Evolutionary conservation across 345 rosid genomes (phyloP), one percentile per base, ranked within the genome.

Genomic region (Populus simonii): DNA sequence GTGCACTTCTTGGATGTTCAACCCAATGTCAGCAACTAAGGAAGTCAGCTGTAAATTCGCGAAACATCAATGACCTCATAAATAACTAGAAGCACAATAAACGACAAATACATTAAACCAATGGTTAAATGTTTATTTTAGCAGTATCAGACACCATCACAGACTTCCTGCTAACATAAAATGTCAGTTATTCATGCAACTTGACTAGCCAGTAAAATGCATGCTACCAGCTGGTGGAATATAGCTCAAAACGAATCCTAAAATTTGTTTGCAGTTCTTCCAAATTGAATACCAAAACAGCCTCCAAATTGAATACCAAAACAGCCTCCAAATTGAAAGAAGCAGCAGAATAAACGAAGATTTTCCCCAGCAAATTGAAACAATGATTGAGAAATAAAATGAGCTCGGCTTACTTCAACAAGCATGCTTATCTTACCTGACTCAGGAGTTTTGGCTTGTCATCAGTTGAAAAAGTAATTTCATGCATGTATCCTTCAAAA

Each of bases 1-100:
- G 78, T 96, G 99, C 16, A 98, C 99, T 87, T 96, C 99, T 85
- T 91, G 98, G 84, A 96, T 96, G 87, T 96, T 96, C 76, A 96
- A 88, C 81, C 94, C 99, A 80, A 90, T 85, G 75, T 96, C 96
- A 77, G 96, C 91, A 53, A 96, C 93, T 78, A 93, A 87, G 67
- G 97, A 81, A 75, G 99, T 96, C 86, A 93, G 81, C 97, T 96
- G 93, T 86, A 89, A 77, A 80, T 70, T 79, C 29, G 68, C 63
- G 73, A 41, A 35, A 39, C 47, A 66, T 47, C 80, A 80, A 75
- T 73, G 57, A 79, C 63, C 41, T 22, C 71, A 23, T 49, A 47
- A 61, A 78, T 66, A 66, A 18, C 69, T 27, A 1, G 62, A 57
- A 57, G 27, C 63, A 3, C 29, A 9, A 57, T n/a, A 57, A n/a